phyloP scores from a whole-genome alignment of 2,329 filamentous ascomycete species.

The Colletotrichum sp. region DNA sequence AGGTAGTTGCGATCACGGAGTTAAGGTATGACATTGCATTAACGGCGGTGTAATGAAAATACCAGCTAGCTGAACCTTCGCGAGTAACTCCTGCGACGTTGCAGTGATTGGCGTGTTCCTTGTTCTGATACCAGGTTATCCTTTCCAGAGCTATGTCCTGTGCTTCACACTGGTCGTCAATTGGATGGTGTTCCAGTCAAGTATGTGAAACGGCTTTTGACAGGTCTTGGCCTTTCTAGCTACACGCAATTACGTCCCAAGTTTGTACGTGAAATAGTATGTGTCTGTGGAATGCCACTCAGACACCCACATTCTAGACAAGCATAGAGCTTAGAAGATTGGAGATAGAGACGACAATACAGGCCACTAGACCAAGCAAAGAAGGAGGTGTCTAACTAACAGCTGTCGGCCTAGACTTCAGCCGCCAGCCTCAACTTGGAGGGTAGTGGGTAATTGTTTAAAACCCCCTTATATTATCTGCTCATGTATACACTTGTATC shows the following conservation, averaged over 20 bases:
- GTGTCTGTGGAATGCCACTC: not conserved
- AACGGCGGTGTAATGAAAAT: not conserved
- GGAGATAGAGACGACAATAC: accelerated
- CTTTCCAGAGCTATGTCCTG: not conserved
- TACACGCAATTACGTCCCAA: not conserved
- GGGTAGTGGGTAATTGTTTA: not conserved
- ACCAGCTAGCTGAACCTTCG: not conserved
- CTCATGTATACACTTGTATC: not conserved
- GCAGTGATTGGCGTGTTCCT: not conserved
- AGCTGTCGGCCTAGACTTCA: not conserved
- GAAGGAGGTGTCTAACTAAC: accelerated
- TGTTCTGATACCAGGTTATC: not conserved
- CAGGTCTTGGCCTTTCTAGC: not conserved
- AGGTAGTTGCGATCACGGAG: not conserved
- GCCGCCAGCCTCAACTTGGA: not conserved
- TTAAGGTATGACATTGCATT: not conserved
- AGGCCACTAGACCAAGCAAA: not conserved
- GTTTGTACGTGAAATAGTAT: not conserved
- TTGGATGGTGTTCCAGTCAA: not conserved
- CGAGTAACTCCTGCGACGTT: not conserved
- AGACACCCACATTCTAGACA: not conserved
- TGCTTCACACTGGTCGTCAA: not conserved
- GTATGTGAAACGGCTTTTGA: not conserved
- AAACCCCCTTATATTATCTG: not conserved
- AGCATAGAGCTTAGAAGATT: not conserved